Evolutionary conservation across 345 rosid species (phyloP).

Genomic region (Acer negundo): DNA sequence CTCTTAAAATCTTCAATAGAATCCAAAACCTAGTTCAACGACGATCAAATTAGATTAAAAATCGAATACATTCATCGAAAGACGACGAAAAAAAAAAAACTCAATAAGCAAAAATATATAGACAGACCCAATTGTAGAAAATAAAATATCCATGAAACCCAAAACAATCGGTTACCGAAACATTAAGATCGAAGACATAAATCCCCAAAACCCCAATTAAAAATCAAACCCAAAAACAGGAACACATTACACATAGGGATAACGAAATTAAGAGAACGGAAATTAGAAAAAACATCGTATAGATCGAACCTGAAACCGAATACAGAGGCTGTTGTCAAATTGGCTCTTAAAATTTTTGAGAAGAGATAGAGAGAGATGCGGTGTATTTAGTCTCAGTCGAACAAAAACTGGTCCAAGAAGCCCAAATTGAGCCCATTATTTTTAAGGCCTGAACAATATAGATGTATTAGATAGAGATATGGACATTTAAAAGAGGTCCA

Average conservation of each 20-base stretch:
- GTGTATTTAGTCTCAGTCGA: too few species aligned
- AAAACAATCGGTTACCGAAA: constrained; percentile 19
- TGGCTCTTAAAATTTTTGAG: constrained; percentile 53
- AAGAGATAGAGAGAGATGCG: constrained; percentile 24
- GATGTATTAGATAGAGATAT: too few species aligned
- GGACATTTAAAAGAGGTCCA: too few species aligned
- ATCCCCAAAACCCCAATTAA: constrained; percentile 41
- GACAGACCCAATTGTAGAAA: constrained; percentile 25
- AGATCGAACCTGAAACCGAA: constrained; percentile 57
- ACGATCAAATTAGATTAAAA: constrained; percentile 19
- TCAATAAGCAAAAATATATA: background rate
- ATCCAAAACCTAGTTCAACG: constrained; percentile 18
- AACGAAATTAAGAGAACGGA: constrained; percentile 13
- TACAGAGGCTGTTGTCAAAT: constrained; percentile 39
- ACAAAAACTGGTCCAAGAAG: too few species aligned
- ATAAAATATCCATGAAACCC: constrained; percentile 28
- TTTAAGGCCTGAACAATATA: too few species aligned
- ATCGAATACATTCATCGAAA: constrained; percentile 4
- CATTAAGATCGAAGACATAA: constrained; percentile 32
- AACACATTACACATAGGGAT: background rate
- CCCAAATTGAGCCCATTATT: too few species aligned
- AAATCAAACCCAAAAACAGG: constrained; percentile 41
- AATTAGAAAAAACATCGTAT: constrained; percentile 13
- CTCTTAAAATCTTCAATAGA: constrained; percentile 12
- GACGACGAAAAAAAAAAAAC: background rate